These are phyloP conservation scores for Tylopilus vinaceipallidus DNA, from an alignment of 768 basidiomycete genomes.

Conservation along the genomic window DNA sequence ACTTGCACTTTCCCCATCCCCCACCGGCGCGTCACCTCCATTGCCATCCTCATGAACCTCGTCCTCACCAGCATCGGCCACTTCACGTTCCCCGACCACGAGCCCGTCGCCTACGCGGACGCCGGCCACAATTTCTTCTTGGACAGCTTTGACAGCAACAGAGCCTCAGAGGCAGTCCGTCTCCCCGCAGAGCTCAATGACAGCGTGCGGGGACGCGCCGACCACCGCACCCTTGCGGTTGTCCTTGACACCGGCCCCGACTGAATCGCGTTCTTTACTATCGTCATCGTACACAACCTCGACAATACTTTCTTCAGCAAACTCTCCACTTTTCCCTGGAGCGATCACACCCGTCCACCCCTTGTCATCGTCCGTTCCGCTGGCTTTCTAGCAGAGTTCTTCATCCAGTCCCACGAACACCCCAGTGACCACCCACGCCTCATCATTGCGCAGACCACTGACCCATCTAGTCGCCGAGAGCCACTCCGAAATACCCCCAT, in stretches of 20 bases:
- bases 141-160: conserved; percentile 73
- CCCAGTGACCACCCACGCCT: conserved; percentile 50
- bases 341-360: conserved; percentile 53
- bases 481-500: conserved; percentile 73
- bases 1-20: too few relatives aligned
- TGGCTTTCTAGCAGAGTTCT: conserved; percentile 88
- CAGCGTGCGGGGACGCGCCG: conserved; percentile 68
- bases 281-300: conserved; percentile 87
- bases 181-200: conserved; percentile 87
- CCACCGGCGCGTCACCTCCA: conserved; percentile 68
- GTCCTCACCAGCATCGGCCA: too few relatives aligned
- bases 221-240: conserved; percentile 52
- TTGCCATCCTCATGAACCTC: conserved; percentile 86
- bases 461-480: conserved; percentile 86
- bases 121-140: too few relatives aligned
- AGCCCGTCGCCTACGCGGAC: too few relatives aligned
- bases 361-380: conserved; percentile 80
- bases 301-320: conserved; percentile 49
- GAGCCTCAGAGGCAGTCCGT: conserved; percentile 76
- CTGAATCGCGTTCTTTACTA: conserved; percentile 62
- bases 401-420: conserved; percentile 87
- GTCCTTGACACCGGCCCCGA: conserved; percentile 54
- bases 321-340: conserved; percentile 70
- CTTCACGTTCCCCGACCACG: too few relatives aligned
- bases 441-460: not conserved